phyloP scores from a whole-genome alignment of 2,329 filamentous ascomycete species.

The Aspergillus pseudoglaucus region DNA sequence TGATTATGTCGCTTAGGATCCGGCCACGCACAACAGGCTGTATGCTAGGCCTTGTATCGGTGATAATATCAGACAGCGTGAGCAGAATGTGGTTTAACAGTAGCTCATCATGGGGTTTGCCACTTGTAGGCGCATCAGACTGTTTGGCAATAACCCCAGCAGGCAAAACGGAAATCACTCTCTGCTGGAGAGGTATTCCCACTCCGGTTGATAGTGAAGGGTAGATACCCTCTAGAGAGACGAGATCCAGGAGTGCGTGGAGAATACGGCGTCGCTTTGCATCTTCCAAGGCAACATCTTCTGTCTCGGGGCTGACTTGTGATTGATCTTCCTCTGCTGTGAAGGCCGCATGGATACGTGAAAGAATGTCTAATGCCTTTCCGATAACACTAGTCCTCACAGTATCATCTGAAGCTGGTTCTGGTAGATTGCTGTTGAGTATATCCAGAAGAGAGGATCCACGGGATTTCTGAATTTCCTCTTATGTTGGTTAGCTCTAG shows the following conservation, averaged over 20 bases:
- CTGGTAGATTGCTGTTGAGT: conserved; percentile 14
- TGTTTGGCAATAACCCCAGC: conserved; percentile 37
- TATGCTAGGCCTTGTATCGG: conserved; percentile 29
- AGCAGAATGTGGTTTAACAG: conserved; percentile 27
- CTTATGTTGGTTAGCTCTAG: conserved; percentile 29
- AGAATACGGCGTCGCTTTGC: conserved; percentile 35
- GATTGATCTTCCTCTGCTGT: conserved; percentile 8
- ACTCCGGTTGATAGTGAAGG: conserved; percentile 38
- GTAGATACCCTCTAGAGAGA: conserved; percentile 41
- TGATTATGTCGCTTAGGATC: conserved; percentile 37
- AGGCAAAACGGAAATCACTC: conserved; percentile 39
- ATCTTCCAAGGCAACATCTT: conserved; percentile 32
- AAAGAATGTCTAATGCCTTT: conserved; percentile 29
- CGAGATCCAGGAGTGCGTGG: conserved; percentile 37
- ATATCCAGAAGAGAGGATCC: conserved; percentile 31
- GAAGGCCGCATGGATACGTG: conserved; percentile 30
- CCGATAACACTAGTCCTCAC: conserved; percentile 24
- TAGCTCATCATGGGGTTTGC: conserved; percentile 19
- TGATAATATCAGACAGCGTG: conserved; percentile 23
- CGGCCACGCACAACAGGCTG: conserved; percentile 34
- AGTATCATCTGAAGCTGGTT: conserved; percentile 9
- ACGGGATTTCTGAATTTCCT: conserved; percentile 31
- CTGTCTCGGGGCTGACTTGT: conserved; percentile 5
- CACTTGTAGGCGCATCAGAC: conserved; percentile 9
- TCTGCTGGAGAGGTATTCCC: conserved; percentile 38